phyloP scores from a whole-genome alignment of 2,329 filamentous ascomycete species.

The Ophiostoma sp. region DNA sequence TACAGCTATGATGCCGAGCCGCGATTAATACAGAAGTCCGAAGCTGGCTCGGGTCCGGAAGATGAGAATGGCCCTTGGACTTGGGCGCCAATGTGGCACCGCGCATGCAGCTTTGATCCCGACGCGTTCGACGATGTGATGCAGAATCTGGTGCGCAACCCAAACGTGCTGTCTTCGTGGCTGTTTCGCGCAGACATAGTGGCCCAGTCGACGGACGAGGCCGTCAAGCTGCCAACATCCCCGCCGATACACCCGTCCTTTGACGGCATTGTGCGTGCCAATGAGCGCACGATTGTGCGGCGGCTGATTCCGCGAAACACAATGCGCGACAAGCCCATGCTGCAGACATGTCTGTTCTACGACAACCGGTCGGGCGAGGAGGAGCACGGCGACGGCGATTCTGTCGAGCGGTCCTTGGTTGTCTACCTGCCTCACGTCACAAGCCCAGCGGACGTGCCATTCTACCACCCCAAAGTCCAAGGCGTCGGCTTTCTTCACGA shows the following conservation, averaged over 20 bases:
- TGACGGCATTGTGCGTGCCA: slow-evolving; percentile 28
- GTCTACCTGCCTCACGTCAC: slow-evolving; percentile 72
- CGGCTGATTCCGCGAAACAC: slow-evolving; percentile 77
- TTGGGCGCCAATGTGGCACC: slow-evolving; percentile 53
- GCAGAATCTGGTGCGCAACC: slow-evolving; percentile 69
- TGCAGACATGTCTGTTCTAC: slow-evolving; percentile 80
- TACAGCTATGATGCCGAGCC: slow-evolving; percentile 21
- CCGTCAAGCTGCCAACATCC: background rate
- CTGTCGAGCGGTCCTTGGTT: slow-evolving; percentile 49
- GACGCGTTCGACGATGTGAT: slow-evolving; percentile 61
- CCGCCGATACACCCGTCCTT: slow-evolving; percentile 26
- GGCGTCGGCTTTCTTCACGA: slow-evolving; percentile 72
- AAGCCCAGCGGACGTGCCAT: slow-evolving; percentile 62
- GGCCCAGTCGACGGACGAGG: slow-evolving; percentile 40
- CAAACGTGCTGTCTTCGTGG: slow-evolving; percentile 72
- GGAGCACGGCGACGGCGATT: background rate
- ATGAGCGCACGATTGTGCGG: slow-evolving; percentile 64
- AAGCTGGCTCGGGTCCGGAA: background rate
- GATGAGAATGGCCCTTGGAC: slow-evolving; percentile 12
- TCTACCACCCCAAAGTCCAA: slow-evolving; percentile 76
- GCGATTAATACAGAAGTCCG: slow-evolving; percentile 19
- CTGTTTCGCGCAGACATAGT: slow-evolving; percentile 74
- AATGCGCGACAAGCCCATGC: slow-evolving; percentile 64
- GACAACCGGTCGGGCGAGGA: slow-evolving; percentile 28
- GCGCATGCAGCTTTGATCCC: slow-evolving; percentile 57